A percentile compares a stretch with the other conserved stretches of the same genome.
phyloP scores from a whole-genome alignment of 805 yeast genomes.

The Teunomyces panamensis region DNA sequence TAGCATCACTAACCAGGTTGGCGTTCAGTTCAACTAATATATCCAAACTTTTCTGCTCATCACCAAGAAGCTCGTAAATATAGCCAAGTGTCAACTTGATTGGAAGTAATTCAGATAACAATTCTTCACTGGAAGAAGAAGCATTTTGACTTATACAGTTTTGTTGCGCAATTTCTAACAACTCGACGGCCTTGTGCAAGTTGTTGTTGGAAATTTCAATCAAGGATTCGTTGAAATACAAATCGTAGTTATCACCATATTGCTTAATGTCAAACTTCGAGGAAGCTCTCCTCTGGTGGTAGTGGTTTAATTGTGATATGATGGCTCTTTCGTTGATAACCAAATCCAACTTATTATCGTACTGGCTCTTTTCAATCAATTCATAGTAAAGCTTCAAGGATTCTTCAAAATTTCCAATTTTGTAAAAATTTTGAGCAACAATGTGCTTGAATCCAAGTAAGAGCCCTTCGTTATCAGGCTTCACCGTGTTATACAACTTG shows the following conservation, averaged over 20 bases:
- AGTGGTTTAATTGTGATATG: conserved; percentile 45
- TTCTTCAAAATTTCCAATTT: conserved; percentile 38
- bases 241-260: conserved; percentile 43
- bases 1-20: conserved; percentile 32
- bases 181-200: conserved; percentile 35
- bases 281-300: conserved; percentile 1
- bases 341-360: conserved; percentile 50
- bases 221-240: conserved; percentile 57
- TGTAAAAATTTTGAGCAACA: conserved; percentile 53
- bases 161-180: conserved; percentile 45
- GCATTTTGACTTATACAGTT: conserved; percentile 35
- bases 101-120: conserved; percentile 53
- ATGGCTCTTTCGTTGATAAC: conserved; percentile 66
- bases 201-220: conserved; percentile 44
- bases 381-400: conserved; percentile 48
- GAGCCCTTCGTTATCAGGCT: conserved; percentile 15
- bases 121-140: conserved; percentile 47
- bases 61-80: conserved; percentile 39
- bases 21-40: conserved; percentile 33
- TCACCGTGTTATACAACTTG: conserved; percentile 14
- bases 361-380: conserved; percentile 32
- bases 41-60: conserved; percentile 28
- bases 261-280: conserved; percentile 2
- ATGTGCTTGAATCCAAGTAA: conserved; percentile 44
- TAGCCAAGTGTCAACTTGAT: conserved; percentile 60